These are phyloP conservation scores for Eimeria zaria DNA, from an alignment of 169 alveolate genomes.

Conservation along the genomic window DNA sequence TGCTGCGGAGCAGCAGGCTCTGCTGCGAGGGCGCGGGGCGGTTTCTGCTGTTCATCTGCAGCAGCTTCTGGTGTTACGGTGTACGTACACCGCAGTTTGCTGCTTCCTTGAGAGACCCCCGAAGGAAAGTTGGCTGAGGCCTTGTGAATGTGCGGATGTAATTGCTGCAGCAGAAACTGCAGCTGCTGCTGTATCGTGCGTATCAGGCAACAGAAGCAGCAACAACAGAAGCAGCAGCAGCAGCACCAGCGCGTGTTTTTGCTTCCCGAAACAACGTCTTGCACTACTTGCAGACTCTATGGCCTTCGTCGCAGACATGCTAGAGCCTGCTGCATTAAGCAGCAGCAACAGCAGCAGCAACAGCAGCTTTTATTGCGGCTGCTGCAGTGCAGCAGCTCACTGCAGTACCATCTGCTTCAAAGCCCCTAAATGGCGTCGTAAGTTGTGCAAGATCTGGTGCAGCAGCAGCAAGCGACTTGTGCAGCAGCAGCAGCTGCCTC, in stretches of 20 bases:
- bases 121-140: slow-evolving; percentile 9
- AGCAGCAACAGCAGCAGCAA: slow-evolving; percentile 19
- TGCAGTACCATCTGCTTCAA: slow-evolving; percentile 11
- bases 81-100: slow-evolving; percentile 57
- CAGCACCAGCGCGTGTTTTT: slow-evolving; percentile 33
- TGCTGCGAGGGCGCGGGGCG: slow-evolving; percentile 33
- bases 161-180: background rate
- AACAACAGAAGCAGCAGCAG: slow-evolving; percentile 10
- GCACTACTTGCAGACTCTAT: slow-evolving; percentile 9
- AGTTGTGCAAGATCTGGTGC: background rate
- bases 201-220: background rate
- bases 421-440: background rate
- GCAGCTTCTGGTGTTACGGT: slow-evolving; percentile 47
- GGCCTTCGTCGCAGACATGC: slow-evolving; percentile 42
- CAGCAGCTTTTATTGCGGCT: background rate
- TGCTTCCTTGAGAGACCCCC: slow-evolving; percentile 29
- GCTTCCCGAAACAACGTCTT: slow-evolving; percentile 31
- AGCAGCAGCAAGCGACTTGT: background rate
- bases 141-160: slow-evolving; percentile 3
- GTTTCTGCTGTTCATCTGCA: slow-evolving; percentile 27
- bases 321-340: slow-evolving; percentile 12
- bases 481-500: slow-evolving; percentile 15
- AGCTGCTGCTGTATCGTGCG: background rate
- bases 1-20: slow-evolving; percentile 73
- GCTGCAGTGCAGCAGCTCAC: background rate